These are phyloP conservation scores for Choanephora cucurbitarum DNA, from an alignment of 371 early-diverging fungal species.

Conservation along the genomic window DNA sequence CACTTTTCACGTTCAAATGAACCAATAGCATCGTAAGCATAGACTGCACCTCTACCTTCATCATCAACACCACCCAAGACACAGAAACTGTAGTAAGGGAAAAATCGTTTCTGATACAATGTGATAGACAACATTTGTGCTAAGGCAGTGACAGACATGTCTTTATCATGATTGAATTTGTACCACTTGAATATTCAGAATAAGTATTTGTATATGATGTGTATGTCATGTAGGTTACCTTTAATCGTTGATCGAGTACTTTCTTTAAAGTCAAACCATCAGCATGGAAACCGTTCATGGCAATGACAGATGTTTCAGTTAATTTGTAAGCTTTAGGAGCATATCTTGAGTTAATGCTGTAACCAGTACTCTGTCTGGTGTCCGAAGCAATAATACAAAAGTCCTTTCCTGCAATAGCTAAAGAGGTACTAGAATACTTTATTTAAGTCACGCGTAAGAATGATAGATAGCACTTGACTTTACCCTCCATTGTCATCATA, in stretches of 20 bases:
- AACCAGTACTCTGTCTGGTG: slow-evolving; percentile 97
- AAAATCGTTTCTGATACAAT: slow-evolving; percentile 95
- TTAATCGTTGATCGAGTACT: slow-evolving; percentile 83
- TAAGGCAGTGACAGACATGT: slow-evolving; percentile 82
- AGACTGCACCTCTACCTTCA: slow-evolving; percentile 90
- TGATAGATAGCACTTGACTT: no score
- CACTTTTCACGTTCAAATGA: slow-evolving; percentile 84
- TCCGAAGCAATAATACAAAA: slow-evolving; percentile 96
- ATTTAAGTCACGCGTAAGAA: no score
- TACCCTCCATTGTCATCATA: slow-evolving; percentile 84
- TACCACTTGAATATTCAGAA: no score
- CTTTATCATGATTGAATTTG: slow-evolving; percentile 88
- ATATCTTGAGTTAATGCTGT: slow-evolving; percentile 94
- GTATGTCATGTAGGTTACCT: no score
- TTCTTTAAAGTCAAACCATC: slow-evolving; percentile 91
- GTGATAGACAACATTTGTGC: slow-evolving; percentile 97
- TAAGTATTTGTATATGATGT: no score
- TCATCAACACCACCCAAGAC: slow-evolving; percentile 93
- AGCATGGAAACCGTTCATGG: slow-evolving; percentile 94
- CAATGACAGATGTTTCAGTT: slow-evolving; percentile 87
- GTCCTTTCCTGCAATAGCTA: slow-evolving; percentile 95
- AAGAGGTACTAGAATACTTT: slow-evolving; percentile 93
- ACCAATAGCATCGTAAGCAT: slow-evolving; percentile 97
- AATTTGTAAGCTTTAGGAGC: slow-evolving; percentile 92
- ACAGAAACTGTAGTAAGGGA: slow-evolving; percentile 97